Percentiles rank a stretch among this genome's conserved stretches.
These are phyloP conservation scores for Colletotrichum tanaceti DNA, from an alignment of 2,329 filamentous ascomycete genomes.

Conservation along the genomic window DNA sequence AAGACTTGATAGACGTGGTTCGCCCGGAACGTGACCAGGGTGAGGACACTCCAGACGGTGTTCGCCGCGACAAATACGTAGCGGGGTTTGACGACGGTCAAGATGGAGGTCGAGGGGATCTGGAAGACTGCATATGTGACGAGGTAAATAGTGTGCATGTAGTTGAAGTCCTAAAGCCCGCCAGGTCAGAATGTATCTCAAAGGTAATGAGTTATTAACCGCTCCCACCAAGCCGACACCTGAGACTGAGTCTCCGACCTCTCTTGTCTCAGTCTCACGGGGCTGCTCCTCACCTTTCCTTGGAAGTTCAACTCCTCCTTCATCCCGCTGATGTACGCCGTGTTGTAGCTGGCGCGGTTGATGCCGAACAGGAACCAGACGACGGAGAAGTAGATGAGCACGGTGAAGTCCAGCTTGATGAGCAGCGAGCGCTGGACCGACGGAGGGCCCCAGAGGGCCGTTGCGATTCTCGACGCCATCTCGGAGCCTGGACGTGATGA, in stretches of 20 bases:
- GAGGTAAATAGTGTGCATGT: slow-evolving; percentile 51
- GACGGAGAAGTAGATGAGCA: slow-evolving; percentile 57
- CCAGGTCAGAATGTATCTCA: background rate
- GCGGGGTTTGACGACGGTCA: slow-evolving; percentile 31
- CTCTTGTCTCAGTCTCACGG: background rate
- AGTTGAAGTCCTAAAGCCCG: slow-evolving; percentile 49
- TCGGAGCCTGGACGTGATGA: background rate
- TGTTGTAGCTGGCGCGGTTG: slow-evolving; percentile 56
- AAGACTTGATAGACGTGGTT: slow-evolving; percentile 57
- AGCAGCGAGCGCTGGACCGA: slow-evolving; percentile 47
- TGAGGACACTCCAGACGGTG: slow-evolving; percentile 57
- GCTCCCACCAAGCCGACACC: too few species aligned
- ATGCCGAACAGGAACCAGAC: slow-evolving; percentile 62
- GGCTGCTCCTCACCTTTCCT: slow-evolving; percentile 45
- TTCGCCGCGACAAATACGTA: slow-evolving; percentile 51
- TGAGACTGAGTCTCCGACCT: background rate
- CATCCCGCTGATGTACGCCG: slow-evolving; percentile 57
- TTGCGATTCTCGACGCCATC: slow-evolving; percentile 23
- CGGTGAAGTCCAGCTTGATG: slow-evolving; percentile 54
- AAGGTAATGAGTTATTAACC: too few species aligned
- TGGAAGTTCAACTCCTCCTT: slow-evolving; percentile 51
- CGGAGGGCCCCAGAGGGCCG: slow-evolving; percentile 35
- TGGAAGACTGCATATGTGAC: slow-evolving; percentile 58
- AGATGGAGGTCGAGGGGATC: slow-evolving; percentile 56
- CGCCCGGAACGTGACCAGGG: slow-evolving; percentile 56